Base-by-base conservation (phyloP, 1,284 basidiomycete genomes). In the Mycena sp. region DNA sequence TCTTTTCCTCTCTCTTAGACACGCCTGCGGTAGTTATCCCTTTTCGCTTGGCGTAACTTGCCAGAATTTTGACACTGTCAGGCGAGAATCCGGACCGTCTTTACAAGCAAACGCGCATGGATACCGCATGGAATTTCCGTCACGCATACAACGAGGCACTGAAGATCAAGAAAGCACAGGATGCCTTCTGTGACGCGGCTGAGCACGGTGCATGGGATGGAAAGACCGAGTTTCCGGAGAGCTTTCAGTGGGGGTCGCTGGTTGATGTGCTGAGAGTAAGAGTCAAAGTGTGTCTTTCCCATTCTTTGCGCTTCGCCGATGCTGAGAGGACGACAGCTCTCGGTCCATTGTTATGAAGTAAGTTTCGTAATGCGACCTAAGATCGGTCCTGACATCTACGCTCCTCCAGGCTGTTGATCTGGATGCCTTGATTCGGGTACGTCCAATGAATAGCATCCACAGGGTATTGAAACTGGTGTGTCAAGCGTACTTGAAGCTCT, bases 211-310 rank as follows among this genome's bases (percentile, higher is more conserved):
- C 41, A 7, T 67, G 65, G 65, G 50, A 64, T 12, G 64, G 59
- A 0, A 25, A 14, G 11, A 41, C 26, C 11, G 76, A 83, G 21
- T 95, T 93, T 76, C 95, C 95, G 0, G 88, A 94, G 53, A 86
- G 88, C 41, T 79, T 95, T 44, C 85, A 94, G 72, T 93, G 91
- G 86, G 95, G 97, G 72, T 89, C 89, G 12, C 80, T 97, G 10
- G 92, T 96, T 6, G 95, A 96, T 68, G 92, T 96, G 6, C 82
- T 98, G 25, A 82, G 96, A 48, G 93, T 92, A 25, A 76, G 76
- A n/a, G 91, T 93, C 65, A 92, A 91, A 81, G 89, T 87, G 63
- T 29, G 66, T 23, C 40, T 38, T 32, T 37, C 29, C n/a, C 11
- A 14, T 51, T 29, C 16, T 55, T 4, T 14, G 23, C 16, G 4